phyloP scores from a whole-genome alignment of 805 yeast species.

The Saturnispora silvae region DNA sequence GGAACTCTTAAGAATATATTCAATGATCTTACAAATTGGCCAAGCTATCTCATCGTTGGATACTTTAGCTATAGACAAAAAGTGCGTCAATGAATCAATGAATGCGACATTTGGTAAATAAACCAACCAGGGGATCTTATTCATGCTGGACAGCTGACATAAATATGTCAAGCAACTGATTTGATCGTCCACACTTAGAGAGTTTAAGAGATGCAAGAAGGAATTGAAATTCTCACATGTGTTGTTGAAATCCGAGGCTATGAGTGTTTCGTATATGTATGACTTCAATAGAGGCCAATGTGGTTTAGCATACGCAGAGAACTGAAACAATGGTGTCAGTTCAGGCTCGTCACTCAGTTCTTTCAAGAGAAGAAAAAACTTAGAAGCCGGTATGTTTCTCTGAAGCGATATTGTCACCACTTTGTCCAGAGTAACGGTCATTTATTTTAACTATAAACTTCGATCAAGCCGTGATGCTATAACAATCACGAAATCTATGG shows the following conservation, averaged over 20 bases:
- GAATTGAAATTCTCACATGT: conserved; percentile 17
- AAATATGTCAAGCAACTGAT: conserved; percentile 18
- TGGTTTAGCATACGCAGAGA: conserved; percentile 14
- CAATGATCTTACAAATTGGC: conserved; percentile 17
- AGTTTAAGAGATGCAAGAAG: conserved; percentile 16
- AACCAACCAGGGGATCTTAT: conserved; percentile 18
- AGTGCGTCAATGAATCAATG: conserved; percentile 12
- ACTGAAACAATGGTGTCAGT: conserved; percentile 12
- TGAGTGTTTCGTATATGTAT: conserved; percentile 22
- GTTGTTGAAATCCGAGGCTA: conserved; percentile 19
- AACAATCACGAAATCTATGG: too few relatives aligned
- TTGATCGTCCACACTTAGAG: conserved; percentile 15
- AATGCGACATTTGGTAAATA: conserved; percentile 12
- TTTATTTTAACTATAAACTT: too few relatives aligned
- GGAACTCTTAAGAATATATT: background rate
- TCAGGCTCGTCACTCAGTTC: conserved; percentile 19
- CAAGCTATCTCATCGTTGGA: conserved; percentile 9
- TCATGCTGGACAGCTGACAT: conserved; percentile 15
- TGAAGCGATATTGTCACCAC: conserved; percentile 17
- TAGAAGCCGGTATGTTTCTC: conserved; percentile 18
- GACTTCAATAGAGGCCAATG: conserved; percentile 11
- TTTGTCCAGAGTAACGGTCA: conserved; percentile 11
- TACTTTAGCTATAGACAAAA: conserved; percentile 5
- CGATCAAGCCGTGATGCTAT: too few relatives aligned
- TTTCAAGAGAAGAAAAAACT: conserved; percentile 20